Conservation (phyloP, 805 yeast genomes). For the Candida boleticola region DNA sequence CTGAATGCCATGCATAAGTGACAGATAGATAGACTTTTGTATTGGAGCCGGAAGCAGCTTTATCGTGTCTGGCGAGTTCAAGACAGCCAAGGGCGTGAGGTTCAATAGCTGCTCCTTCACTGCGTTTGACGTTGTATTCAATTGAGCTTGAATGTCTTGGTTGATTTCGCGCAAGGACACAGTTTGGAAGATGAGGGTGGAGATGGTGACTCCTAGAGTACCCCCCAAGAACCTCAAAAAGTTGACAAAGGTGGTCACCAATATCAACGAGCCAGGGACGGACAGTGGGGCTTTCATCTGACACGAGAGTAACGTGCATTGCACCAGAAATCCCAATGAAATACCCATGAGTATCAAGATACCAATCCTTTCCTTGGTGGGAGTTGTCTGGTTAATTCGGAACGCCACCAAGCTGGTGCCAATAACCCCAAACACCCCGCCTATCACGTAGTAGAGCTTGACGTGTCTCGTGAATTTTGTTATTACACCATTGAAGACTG, state of each 20-base stretch:
- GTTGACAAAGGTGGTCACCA: slow-evolving; percentile 13
- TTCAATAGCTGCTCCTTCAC: slow-evolving; percentile 6
- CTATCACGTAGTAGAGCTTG: slow-evolving; percentile 10
- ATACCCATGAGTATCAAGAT: slow-evolving; percentile 14
- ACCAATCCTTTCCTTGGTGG: slow-evolving; percentile 9
- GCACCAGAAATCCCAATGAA: slow-evolving; percentile 15
- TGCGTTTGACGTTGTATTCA: slow-evolving; percentile 2
- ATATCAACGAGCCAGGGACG: slow-evolving; percentile 11
- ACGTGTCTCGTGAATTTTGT: slow-evolving; percentile 11
- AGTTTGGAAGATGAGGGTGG: slow-evolving; percentile 10
- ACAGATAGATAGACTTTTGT: slow-evolving; percentile 5
- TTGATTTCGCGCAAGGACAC: background rate
- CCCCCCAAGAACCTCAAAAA: slow-evolving; percentile 15
- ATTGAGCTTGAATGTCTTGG: slow-evolving; percentile 2
- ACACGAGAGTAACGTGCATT: slow-evolving; percentile 12
- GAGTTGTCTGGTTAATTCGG: slow-evolving; percentile 5
- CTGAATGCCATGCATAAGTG: slow-evolving; percentile 10
- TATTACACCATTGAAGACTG: slow-evolving; percentile 10
- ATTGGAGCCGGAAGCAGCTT: slow-evolving; percentile 7
- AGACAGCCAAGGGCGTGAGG: slow-evolving; percentile 4
- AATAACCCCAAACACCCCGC: slow-evolving; percentile 10
- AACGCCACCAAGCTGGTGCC: slow-evolving; percentile 10
- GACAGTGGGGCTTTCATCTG: slow-evolving; percentile 16
- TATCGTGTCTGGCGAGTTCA: slow-evolving; percentile 10
- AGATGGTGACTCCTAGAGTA: slow-evolving; percentile 10